Conservation (phyloP, 2,329 filamentous ascomycete species). For the Rutstroemia sp. region DNA sequence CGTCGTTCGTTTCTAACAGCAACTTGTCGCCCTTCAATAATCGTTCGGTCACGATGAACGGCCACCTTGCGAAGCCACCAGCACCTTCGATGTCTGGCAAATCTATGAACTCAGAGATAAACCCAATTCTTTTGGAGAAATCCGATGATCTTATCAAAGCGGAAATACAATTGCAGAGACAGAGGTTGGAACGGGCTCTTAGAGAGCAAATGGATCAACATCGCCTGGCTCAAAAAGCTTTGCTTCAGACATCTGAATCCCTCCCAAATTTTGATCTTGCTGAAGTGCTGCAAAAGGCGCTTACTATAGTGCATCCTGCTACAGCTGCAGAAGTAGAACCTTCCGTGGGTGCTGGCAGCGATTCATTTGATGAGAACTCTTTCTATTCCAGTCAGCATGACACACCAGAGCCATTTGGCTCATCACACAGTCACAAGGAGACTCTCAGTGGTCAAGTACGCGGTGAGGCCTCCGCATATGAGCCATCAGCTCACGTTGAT, state of each 20-base stretch:
- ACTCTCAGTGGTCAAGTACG: slow-evolving; percentile 18
- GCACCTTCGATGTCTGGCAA: slow-evolving; percentile 17
- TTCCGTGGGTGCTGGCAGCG: slow-evolving; percentile 53
- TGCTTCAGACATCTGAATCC: slow-evolving; percentile 39
- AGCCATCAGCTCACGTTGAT: slow-evolving; percentile 14
- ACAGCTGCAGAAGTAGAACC: slow-evolving; percentile 50
- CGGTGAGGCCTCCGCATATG: slow-evolving; percentile 18
- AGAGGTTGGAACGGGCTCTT: slow-evolving; percentile 70
- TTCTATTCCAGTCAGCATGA: slow-evolving; percentile 95
- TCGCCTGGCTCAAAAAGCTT: slow-evolving; percentile 37
- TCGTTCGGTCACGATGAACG: slow-evolving; percentile 22
- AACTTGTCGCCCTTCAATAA: slow-evolving; percentile 22
- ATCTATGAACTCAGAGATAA: slow-evolving; percentile 58
- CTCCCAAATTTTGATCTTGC: slow-evolving; percentile 61
- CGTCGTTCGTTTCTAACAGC: slow-evolving; percentile 15
- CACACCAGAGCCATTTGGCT: slow-evolving; percentile 53
- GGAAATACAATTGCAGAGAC: slow-evolving; percentile 71
- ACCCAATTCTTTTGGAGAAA: slow-evolving; percentile 79
- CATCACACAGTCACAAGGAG: slow-evolving; percentile 25
- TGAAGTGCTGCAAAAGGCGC: slow-evolving; percentile 64
- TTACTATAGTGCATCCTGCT: slow-evolving; percentile 61
- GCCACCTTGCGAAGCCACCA: slow-evolving; percentile 21
- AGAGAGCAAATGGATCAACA: slow-evolving; percentile 69
- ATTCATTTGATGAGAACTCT: slow-evolving; percentile 87
- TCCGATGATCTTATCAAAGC: slow-evolving; percentile 77